Conservation (phyloP, 306 rosid genomes). For the Nissolia schottii region DNA sequence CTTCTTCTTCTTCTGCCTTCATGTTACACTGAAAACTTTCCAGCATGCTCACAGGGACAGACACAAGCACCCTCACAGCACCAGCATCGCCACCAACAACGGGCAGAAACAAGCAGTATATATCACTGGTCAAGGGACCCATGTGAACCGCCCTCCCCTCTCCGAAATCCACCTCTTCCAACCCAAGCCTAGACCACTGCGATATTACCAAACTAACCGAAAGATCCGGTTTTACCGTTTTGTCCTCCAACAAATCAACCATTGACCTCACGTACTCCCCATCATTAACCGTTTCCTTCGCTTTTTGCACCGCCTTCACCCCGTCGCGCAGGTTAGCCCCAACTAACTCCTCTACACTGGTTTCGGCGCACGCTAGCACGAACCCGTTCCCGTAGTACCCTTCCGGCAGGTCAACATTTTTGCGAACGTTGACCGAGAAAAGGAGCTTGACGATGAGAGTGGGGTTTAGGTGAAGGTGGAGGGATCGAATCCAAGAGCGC, state of each 20-base stretch:
- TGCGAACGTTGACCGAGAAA: conserved; percentile 62
- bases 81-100: conserved; percentile 37
- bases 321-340: conserved; percentile 37
- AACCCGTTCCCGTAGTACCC: conserved; percentile 83
- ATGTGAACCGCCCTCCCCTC: conserved; percentile 57
- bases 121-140: conserved; percentile 68
- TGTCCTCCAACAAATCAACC: conserved; percentile 61
- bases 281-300: conserved; percentile 33
- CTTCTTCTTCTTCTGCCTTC: no score
- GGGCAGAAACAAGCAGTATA: conserved; percentile 80
- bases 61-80: conserved; percentile 53
- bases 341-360: conserved; percentile 46
- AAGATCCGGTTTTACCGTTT: conserved; percentile 52
- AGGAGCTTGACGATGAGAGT: conserved; percentile 52
- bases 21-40: conserved; percentile 47
- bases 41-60: conserved; percentile 51
- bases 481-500: conserved; percentile 75
- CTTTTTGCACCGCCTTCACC: conserved; percentile 52
- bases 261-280: conserved; percentile 46
- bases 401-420: conserved; percentile 29
- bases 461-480: conserved; percentile 37
- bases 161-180: conserved; percentile 80
- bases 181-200: conserved; percentile 71
- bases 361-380: conserved; percentile 57
- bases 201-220: conserved; percentile 61